phyloP scores from a whole-genome alignment of 2,329 filamentous ascomycete species.

The Cordyceps fumosorosea region DNA sequence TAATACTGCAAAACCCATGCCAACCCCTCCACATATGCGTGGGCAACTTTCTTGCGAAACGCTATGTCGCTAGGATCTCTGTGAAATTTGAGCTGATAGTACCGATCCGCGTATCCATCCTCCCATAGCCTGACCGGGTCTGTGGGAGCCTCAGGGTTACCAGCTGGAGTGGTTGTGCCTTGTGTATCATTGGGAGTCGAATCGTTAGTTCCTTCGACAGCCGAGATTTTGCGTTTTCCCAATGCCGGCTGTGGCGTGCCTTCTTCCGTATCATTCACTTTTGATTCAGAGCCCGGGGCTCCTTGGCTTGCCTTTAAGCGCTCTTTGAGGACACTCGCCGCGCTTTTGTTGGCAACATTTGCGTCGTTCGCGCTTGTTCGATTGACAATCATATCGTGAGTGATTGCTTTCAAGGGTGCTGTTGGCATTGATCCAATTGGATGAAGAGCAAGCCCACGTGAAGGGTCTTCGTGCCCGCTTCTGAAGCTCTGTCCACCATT shows the following conservation, averaged over 20 bases:
- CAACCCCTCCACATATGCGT: constrained; percentile 88
- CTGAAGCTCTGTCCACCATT: constrained; percentile 17
- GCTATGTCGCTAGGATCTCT: constrained; percentile 73
- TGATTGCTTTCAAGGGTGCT: constrained; percentile 53
- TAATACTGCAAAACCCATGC: constrained; percentile 96
- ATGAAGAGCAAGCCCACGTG: constrained; percentile 26
- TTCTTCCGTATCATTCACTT: constrained; percentile 25
- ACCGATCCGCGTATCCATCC: constrained; percentile 87
- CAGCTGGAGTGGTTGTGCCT: constrained; percentile 37
- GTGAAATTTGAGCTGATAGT: constrained; percentile 95
- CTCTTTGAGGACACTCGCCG: constrained; percentile 80
- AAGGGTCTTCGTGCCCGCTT: constrained; percentile 29
- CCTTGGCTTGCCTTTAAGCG: constrained; percentile 52
- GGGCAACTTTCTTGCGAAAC: constrained; percentile 83
- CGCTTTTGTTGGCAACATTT: constrained; percentile 86
- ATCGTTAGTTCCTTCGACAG: constrained; percentile 55
- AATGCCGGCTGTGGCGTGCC: constrained; percentile 40
- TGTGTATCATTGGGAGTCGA: constrained; percentile 51
- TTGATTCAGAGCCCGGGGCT: constrained; percentile 15
- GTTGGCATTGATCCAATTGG: constrained; percentile 45
- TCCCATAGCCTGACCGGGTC: constrained; percentile 93
- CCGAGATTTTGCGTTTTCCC: constrained; percentile 72
- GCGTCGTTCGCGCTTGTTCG: constrained; percentile 58
- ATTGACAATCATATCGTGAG: constrained; percentile 84
- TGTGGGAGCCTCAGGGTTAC: constrained; percentile 52